A percentile compares a stretch with the other conserved stretches of the same genome.
These are phyloP conservation scores for Tephrocybe sp. DNA, from an alignment of 768 basidiomycete species.

Conservation along the genomic window DNA sequence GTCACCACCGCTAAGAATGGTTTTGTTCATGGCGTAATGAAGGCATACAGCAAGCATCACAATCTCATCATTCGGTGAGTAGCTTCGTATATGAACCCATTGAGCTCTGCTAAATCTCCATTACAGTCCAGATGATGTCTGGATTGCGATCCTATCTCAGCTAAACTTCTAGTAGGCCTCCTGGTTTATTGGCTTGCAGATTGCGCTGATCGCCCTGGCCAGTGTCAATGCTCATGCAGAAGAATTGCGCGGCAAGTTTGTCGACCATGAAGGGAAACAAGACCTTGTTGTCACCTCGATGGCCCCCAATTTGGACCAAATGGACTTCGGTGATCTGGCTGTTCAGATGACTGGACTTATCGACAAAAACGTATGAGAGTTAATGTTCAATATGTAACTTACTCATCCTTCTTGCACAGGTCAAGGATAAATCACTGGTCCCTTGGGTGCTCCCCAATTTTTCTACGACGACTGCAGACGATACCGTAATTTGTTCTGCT, in stretches of 20 bases:
- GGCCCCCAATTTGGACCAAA: slow-evolving; percentile 14
- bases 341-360: slow-evolving; percentile 23
- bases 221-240: slow-evolving; percentile 36
- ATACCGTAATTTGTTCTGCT: slow-evolving; percentile 35
- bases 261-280: slow-evolving; percentile 26
- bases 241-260: slow-evolving; percentile 30
- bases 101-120: not conserved
- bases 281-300: slow-evolving; percentile 17
- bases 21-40: slow-evolving; percentile 31
- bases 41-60: slow-evolving; percentile 35
- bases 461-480: slow-evolving; percentile 41
- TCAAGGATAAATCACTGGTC: slow-evolving; percentile 29
- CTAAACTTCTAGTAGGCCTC: slow-evolving; percentile 33
- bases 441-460: too few relatives aligned
- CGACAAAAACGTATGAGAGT: slow-evolving; percentile 23
- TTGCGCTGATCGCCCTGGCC: not conserved
- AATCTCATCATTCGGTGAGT: slow-evolving; percentile 37
- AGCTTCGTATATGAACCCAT: not conserved
- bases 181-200: not conserved
- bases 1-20: slow-evolving; percentile 24
- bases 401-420: not conserved
- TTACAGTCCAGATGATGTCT: slow-evolving; percentile 46
- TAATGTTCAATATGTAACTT: not conserved
- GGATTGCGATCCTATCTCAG: slow-evolving; percentile 42
- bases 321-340: slow-evolving; percentile 25